phyloP scores from a whole-genome alignment of 768 basidiomycete species.

The Xerocomus spinulosus region DNA sequence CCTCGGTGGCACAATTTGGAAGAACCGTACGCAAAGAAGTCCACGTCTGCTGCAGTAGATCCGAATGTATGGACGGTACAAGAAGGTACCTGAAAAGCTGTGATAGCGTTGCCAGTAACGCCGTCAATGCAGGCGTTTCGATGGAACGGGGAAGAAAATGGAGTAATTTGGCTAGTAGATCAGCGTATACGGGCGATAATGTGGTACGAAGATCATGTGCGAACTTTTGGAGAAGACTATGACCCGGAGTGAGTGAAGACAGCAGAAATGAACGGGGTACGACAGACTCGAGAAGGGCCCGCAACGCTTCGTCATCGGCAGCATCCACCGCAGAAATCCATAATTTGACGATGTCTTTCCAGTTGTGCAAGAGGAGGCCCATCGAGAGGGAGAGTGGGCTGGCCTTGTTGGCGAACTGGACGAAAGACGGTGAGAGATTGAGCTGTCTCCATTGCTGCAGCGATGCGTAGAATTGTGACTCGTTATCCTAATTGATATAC shows the following conservation, averaged over 20 bases:
- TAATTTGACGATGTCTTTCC: constrained; percentile 58
- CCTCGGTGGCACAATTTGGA: constrained; percentile 60
- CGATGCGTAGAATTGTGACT: constrained; percentile 73
- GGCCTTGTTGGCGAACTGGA: constrained; percentile 60
- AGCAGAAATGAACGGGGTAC: neutral
- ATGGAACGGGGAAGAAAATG: constrained; percentile 54
- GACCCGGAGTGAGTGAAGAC: constrained; percentile 8
- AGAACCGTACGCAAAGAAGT: constrained; percentile 43
- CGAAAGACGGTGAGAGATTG: constrained; percentile 72
- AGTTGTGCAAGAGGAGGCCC: constrained; percentile 78
- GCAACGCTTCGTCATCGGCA: constrained; percentile 69
- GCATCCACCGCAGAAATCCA: constrained; percentile 58
- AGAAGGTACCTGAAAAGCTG: constrained; percentile 69
- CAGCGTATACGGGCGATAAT: constrained; percentile 55
- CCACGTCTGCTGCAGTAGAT: constrained; percentile 62
- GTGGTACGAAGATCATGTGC: constrained; percentile 79
- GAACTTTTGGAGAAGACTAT: constrained; percentile 73
- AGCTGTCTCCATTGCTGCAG: constrained; percentile 75
- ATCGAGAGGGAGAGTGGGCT: constrained; percentile 65
- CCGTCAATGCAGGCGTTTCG: constrained; percentile 54
- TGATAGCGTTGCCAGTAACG: constrained; percentile 64
- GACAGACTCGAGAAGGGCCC: constrained; percentile 71
- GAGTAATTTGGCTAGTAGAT: constrained; percentile 53
- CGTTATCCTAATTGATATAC: constrained; percentile 52
- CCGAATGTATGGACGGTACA: constrained; percentile 52